Conservation (phyloP, 345 rosid species). For the Eucalyptus guilfoylei region DNA sequence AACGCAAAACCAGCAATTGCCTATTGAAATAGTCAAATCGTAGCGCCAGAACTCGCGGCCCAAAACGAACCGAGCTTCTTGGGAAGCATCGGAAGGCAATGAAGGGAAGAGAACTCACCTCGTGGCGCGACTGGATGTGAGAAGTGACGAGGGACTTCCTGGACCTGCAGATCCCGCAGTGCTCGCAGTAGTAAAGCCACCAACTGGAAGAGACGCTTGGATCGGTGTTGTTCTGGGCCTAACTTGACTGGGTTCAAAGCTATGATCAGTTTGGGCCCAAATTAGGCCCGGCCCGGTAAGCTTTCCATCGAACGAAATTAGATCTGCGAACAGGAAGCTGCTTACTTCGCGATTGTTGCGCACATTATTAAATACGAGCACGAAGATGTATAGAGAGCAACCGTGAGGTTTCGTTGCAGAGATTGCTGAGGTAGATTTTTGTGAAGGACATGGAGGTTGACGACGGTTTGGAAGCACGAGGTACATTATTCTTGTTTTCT, state of each 20-base stretch:
- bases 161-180: constrained; percentile 22
- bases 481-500: not conserved
- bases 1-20: not conserved
- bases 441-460: constrained; percentile 29
- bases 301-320: not conserved
- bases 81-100: not conserved
- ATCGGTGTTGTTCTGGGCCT: not conserved
- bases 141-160: constrained; percentile 57
- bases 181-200: too few species aligned
- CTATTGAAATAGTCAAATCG: not conserved
- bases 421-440: not conserved
- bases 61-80: not conserved
- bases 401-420: not conserved
- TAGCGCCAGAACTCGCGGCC: not conserved
- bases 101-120: constrained; percentile 3
- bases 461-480: not conserved
- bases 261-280: not conserved
- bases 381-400: not conserved
- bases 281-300: not conserved
- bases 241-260: too few species aligned
- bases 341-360: not conserved
- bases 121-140: constrained; percentile 47
- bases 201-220: too few species aligned
- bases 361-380: not conserved
- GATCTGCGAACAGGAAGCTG: not conserved